Evolutionary conservation across 1,139 yeast genomes (phyloP), one percentile per base, ranked within the genome.

Genomic region (Petasospora fabianii): DNA sequence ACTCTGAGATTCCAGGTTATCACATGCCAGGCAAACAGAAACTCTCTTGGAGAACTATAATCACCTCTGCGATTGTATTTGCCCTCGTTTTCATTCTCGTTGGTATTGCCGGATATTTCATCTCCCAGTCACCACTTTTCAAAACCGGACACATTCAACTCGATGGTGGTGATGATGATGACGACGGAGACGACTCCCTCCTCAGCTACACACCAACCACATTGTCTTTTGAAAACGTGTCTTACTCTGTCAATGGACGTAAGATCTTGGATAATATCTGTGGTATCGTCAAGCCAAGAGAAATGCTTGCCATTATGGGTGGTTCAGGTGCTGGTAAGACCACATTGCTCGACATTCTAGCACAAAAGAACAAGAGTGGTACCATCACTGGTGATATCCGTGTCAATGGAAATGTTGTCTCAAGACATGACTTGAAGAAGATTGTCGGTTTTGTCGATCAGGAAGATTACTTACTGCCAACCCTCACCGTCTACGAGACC

Each of bases 291-390:
- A 75, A 76, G 38, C 95, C 97, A 3, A 83, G 96, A 30, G 90
- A 90, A 59, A 84, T 95, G 48, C 60, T 90, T 59, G 97, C 98
- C 0, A 88, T 92, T 27, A 86, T 92, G 95, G 98, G 98, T 31
- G 97, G 97, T 3, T 88, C 97, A 0, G 98, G 98, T 37, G 97
- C 97, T 10, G 98, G 98, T 43, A 92, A 92, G 58, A 90, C 98
- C 0, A 92, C 98, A 0, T 64, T 92, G 32, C 66, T 92, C 43
- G 98, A 92, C 58, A 87, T 92, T 41, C 66, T 92, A 43, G 97
- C 97, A 1, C 84, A 82, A 35, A 92, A 92, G 57, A 77, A 80
- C 54, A 92, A 92, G 58, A 73, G 80, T 28, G 98, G 98, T 3
- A 50, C 51, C 1, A 73, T 77, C 8, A 48, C 68, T 1, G 97